Percentiles rank a stretch among this genome's conserved stretches.
Evolutionary conservation across 2,329 filamentous ascomycete genomes (phyloP).

Genomic region (Beauveria asiatica): DNA sequence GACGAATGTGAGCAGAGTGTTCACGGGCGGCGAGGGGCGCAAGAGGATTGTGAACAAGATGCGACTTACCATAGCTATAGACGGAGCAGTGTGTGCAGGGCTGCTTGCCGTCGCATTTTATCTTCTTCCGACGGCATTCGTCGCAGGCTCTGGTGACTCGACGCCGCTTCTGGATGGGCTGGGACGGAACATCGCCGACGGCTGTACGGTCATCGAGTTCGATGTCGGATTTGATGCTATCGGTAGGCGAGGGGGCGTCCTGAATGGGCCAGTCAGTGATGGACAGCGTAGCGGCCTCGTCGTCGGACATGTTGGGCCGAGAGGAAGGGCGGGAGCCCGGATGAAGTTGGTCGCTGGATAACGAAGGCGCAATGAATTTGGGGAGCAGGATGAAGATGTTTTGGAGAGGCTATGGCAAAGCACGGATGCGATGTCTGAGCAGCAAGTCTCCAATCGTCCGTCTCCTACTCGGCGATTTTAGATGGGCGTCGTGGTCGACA

Average conservation of each 20-base stretch:
- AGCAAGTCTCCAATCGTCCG: constrained; percentile 2
- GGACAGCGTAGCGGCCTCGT: constrained; percentile 31
- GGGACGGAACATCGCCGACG: constrained; percentile 24
- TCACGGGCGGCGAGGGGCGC: neutral
- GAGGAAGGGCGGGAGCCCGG: constrained; percentile 13
- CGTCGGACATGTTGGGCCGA: constrained; percentile 32
- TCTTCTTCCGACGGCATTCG: constrained; percentile 77
- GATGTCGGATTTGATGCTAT: constrained; percentile 34
- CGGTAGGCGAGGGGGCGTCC: constrained; percentile 32
- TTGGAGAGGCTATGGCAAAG: neutral
- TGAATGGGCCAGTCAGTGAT: constrained; percentile 27
- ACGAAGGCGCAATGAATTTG: neutral
- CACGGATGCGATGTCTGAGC: neutral
- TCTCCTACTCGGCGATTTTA: constrained; percentile 5
- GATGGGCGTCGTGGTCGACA: neutral
- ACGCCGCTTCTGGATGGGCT: constrained; percentile 65
- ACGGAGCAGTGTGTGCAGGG: constrained; percentile 94
- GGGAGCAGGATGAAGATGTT: constrained; percentile 2
- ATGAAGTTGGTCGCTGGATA: constrained; percentile 1
- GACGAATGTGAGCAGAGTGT: neutral
- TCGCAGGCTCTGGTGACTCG: constrained; percentile 76
- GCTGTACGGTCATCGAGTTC: constrained; percentile 29
- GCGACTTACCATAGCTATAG: constrained; percentile 85
- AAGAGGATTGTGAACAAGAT: neutral
- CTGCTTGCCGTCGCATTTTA: constrained; percentile 80